Evolutionary conservation across 352 stramenopile species (phyloP).

Genomic region (Phytopythium aichiense): DNA sequence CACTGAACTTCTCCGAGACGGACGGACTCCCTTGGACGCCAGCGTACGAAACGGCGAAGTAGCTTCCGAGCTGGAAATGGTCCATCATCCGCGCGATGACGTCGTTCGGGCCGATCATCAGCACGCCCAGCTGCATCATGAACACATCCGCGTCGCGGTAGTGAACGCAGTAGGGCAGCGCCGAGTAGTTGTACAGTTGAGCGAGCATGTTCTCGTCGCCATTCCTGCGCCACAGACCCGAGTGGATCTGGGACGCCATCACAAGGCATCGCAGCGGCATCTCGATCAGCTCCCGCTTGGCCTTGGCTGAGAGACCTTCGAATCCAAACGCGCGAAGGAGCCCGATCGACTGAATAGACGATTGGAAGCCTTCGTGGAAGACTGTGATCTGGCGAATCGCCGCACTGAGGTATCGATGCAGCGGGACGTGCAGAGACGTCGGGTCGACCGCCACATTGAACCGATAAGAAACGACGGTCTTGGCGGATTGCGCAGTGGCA

Average conservation of each 20-base stretch:
- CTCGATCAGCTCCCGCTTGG: conserved; percentile 64
- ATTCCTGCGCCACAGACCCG: conserved; percentile 83
- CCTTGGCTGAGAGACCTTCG: conserved; percentile 33
- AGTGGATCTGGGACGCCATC: conserved; percentile 87
- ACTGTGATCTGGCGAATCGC: conserved; percentile 68
- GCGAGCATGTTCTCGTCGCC: conserved; percentile 89
- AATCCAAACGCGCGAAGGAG: conserved; percentile 60
- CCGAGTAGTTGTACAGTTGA: conserved; percentile 89
- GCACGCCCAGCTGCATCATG: conserved; percentile 67
- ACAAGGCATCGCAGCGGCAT: conserved; percentile 78
- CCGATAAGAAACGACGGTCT: conserved; percentile 39
- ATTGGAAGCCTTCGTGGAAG: conserved; percentile 45
- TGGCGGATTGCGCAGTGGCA: conserved; percentile 10
- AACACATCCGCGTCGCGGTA: conserved; percentile 82
- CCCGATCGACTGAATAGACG: conserved; percentile 38
- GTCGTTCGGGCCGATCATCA: conserved; percentile 59
- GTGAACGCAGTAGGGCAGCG: conserved; percentile 82
- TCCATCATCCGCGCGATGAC: conserved; percentile 72
- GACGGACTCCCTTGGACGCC: not conserved
- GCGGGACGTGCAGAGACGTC: conserved; percentile 74
- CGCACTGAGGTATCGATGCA: conserved; percentile 77
- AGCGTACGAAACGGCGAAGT: conserved; percentile 34
- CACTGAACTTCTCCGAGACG: conserved; percentile 9
- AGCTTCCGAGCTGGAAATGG: conserved; percentile 69
- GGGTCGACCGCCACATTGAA: conserved; percentile 59